Evolutionary conservation across 2,329 filamentous ascomycete genomes (phyloP).

Genomic region (Trichothecium sympodiale): DNA sequence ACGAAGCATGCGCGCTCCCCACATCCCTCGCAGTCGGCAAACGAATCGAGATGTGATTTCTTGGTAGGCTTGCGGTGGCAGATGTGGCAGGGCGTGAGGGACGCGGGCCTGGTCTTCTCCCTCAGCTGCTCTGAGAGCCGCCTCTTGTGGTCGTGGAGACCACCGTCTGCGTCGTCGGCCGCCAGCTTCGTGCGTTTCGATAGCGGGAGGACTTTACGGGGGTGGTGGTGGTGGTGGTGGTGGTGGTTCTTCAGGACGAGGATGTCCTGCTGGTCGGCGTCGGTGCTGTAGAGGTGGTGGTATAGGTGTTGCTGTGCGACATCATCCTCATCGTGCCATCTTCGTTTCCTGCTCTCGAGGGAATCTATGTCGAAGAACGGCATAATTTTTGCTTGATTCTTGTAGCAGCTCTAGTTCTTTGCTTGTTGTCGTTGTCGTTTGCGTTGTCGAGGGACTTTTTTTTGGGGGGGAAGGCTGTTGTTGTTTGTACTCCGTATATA

Average conservation of each 20-base stretch:
- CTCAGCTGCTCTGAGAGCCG: no score
- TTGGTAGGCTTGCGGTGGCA: slow-evolving; percentile 55
- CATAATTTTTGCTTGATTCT: slow-evolving; percentile 13
- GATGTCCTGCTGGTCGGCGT: slow-evolving; percentile 11
- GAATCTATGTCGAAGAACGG: slow-evolving; percentile 20
- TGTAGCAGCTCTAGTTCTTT: no score
- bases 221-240: slow-evolving; percentile 9
- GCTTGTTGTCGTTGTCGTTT: no score
- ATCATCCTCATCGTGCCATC: slow-evolving; percentile 18
- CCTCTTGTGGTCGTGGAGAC: neutral
- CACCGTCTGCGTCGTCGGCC: slow-evolving; percentile 1
- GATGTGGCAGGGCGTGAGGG: slow-evolving; percentile 51
- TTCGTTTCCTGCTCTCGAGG: slow-evolving; percentile 21
- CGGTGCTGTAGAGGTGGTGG: slow-evolving; percentile 14
- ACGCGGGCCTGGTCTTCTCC: slow-evolving; percentile 4
- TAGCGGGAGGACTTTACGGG: slow-evolving; percentile 19
- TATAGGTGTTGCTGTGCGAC: slow-evolving; percentile 3
- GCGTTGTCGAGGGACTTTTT: no score
- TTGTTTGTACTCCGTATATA: no score
- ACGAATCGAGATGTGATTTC: slow-evolving; percentile 55
- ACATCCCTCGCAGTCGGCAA: slow-evolving; percentile 53
- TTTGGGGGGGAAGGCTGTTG: no score
- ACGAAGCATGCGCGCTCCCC: slow-evolving; percentile 53
- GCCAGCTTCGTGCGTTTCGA: slow-evolving; percentile 12
- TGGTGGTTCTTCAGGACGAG: slow-evolving; percentile 15